These are phyloP conservation scores for Hypoxylon subgilvum DNA, from an alignment of 495 filamentous ascomycete species.

Conservation along the genomic window DNA sequence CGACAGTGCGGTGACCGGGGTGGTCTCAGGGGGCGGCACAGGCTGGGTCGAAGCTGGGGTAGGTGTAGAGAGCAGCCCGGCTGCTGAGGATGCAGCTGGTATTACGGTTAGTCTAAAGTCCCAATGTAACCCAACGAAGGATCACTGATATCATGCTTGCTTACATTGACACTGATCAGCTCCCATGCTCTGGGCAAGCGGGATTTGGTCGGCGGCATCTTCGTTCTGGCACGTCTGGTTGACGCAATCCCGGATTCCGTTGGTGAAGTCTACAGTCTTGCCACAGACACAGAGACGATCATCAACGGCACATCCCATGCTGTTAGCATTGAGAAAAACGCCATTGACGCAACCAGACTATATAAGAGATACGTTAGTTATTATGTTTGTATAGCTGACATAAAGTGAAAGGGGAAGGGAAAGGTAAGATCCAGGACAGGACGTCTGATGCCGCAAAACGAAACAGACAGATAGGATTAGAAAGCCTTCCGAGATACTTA, in stretches of 20 bases:
- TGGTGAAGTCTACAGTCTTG: slow-evolving; percentile 21
- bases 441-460: not conserved
- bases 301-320: slow-evolving; percentile 27
- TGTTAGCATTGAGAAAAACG: slow-evolving; percentile 30
- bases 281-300: slow-evolving; percentile 39
- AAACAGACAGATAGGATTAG: not conserved
- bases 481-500: slow-evolving; percentile 11
- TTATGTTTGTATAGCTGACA: not conserved
- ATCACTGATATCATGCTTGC: slow-evolving; percentile 10
- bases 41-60: not conserved
- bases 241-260: slow-evolving; percentile 40
- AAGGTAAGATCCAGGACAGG: not conserved
- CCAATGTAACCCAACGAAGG: not conserved
- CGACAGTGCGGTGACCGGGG: slow-evolving; percentile 10
- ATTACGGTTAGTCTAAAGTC: slow-evolving; percentile 1
- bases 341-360: slow-evolving; percentile 41
- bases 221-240: slow-evolving; percentile 26
- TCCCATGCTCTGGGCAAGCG: slow-evolving; percentile 30
- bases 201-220: slow-evolving; percentile 21
- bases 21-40: not conserved
- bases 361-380: not conserved
- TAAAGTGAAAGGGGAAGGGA: not conserved
- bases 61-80: slow-evolving; percentile 6
- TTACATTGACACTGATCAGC: slow-evolving; percentile 45
- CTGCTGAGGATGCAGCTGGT: slow-evolving; percentile 30